Conservation (phyloP, 345 rosid genomes). For the Boechera retrofracta region DNA sequence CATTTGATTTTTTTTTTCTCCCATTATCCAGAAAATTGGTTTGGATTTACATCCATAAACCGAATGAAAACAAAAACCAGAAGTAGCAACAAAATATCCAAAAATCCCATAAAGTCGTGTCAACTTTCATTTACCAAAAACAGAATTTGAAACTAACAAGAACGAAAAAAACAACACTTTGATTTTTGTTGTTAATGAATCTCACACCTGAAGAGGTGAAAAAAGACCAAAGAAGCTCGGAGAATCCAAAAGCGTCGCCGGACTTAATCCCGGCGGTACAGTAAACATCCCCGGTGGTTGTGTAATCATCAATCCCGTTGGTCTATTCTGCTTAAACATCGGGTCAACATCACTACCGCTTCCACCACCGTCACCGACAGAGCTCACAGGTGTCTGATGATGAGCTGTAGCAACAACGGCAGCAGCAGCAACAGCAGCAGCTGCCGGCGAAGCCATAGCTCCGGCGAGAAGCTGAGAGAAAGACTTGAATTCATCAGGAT, state of each 20-base stretch:
- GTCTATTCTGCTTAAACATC: conserved; percentile 55
- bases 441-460: conserved; percentile 70
- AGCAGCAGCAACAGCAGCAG: conserved; percentile 37
- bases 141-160: conserved; percentile 7
- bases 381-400: conserved; percentile 36
- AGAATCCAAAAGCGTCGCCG: conserved; percentile 64
- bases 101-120: conserved; percentile 15
- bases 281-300: conserved; percentile 59
- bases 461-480: conserved; percentile 90
- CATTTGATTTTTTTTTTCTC: not conserved
- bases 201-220: conserved; percentile 65
- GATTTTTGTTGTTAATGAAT: not conserved
- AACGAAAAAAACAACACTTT: not conserved
- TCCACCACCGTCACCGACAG: conserved; percentile 39
- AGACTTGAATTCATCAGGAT: conserved; percentile 68
- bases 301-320: conserved; percentile 53
- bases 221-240: conserved; percentile 71
- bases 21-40: not conserved
- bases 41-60: conserved; percentile 17
- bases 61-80: conserved; percentile 4
- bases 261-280: conserved; percentile 61
- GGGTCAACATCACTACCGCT: conserved; percentile 43
- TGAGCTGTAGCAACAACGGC: conserved; percentile 41
- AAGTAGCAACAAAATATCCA: conserved; percentile 6
- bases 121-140: conserved; percentile 34